Evolutionary conservation across 192 early-diverging fungal species (phyloP), one percentile per base, ranked within the genome.

Genomic region (Haplosporangium gracile): DNA sequence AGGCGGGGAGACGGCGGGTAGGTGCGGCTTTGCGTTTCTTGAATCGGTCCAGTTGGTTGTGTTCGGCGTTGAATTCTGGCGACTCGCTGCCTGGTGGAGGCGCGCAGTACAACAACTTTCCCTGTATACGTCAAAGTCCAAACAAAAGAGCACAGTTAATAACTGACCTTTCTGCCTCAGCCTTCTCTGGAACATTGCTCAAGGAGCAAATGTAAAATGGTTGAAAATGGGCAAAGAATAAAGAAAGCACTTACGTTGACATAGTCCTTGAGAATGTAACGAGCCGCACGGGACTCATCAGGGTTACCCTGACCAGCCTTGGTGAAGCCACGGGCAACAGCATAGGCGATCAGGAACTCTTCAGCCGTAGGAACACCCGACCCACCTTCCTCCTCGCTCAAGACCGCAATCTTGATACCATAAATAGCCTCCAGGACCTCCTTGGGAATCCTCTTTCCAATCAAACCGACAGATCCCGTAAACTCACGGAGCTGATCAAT

Each of bases 251-350:
- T 90, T 90, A 93, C 93, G 86, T 94, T 93, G 43, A 98, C 97
- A 89, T 99, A 99, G 89, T 99, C 99, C 90, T 99, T 99, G 74
- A 99, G 91, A 77, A 99, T 95, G 79, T 97, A 97, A 80, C 98
- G 92, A 1, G 99, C 98, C 0, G 99, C 98, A 47, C 99, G 94
- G 13, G 98, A 92, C 90, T 99, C 98, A 91, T 99, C 99, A 40
- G 98, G 97, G 90, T 98, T 98, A 77, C 99, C 99, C 88, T 99
- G 97, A 84, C 94, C 93, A 53, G 95, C 91, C 82, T 97, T 96
- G 77, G 96, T 96, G 76, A 95, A 96, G 53, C 99, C 99, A 86
- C 99, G 90, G 10, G 96, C 96, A 38, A 97, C 96, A 38, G 98
- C 98, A 89, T 98, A 99, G 42, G 97, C 92, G 8, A 89, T 89